Evolutionary conservation across 2,329 filamentous ascomycete genomes (phyloP).

Genomic region (Epichloe glyceriae): DNA sequence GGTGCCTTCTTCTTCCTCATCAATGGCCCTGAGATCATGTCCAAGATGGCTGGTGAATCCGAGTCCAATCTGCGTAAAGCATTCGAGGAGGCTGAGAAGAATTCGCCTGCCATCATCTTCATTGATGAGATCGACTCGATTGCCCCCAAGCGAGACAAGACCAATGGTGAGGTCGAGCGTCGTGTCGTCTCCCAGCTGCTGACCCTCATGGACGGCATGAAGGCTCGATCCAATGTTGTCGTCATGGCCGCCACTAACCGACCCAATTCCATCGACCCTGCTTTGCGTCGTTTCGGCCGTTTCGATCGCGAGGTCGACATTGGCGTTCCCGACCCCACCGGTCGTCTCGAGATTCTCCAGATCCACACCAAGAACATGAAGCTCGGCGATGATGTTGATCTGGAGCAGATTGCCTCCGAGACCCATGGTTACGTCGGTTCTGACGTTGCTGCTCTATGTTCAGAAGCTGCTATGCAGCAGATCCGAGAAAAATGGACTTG

Average conservation of each 20-base stretch:
- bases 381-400: conserved; percentile 87
- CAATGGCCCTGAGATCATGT: conserved; percentile 99
- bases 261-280: conserved; percentile 96
- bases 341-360: conserved; percentile 95
- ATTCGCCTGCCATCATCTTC: conserved; percentile 98
- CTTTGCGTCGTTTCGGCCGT: conserved; percentile 92
- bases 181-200: conserved; percentile 93
- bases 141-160: conserved; percentile 98
- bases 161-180: conserved; percentile 95
- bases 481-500: conserved; percentile 99
- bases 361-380: conserved; percentile 99
- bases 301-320: conserved; percentile 99
- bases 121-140: conserved; percentile 99
- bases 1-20: conserved; percentile 99
- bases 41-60: conserved; percentile 99
- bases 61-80: conserved; percentile 97
- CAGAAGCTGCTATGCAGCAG: conserved; percentile 98
- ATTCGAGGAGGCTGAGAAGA: conserved; percentile 99
- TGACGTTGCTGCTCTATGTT: conserved; percentile 95
- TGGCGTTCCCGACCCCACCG: conserved; percentile 92
- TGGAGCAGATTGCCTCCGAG: conserved; percentile 92
- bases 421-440: conserved; percentile 99
- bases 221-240: conserved; percentile 94
- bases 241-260: conserved; percentile 99
- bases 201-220: conserved; percentile 99